Evolutionary conservation across 108 stramenopile species (phyloP).

Genomic region (Fistulifera pelliculosa): DNA sequence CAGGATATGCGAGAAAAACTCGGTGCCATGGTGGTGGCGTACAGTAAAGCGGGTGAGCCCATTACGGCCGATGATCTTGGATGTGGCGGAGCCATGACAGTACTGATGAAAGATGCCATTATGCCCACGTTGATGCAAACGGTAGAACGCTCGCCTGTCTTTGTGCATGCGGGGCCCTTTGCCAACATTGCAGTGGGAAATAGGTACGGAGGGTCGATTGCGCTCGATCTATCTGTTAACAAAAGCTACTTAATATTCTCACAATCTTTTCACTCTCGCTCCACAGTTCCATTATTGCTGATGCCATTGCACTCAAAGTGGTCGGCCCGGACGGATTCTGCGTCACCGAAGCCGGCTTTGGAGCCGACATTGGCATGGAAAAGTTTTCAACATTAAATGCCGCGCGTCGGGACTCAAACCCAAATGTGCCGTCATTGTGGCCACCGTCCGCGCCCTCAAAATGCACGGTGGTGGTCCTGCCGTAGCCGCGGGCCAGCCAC

Average conservation of each 20-base stretch:
- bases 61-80: conserved; percentile 97
- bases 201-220: background rate
- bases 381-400: conserved; percentile 99
- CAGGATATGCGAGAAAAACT: conserved; percentile 88
- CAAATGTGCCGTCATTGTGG: conserved; percentile 93
- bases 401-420: conserved; percentile 85
- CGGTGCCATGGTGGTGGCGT: conserved; percentile 91
- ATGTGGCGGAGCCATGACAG: conserved; percentile 91
- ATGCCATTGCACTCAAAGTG: conserved; percentile 86
- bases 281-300: conserved; percentile 85
- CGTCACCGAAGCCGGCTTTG: conserved; percentile 98
- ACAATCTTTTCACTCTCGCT: too few relatives aligned
- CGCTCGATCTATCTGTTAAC: too few relatives aligned
- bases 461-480: conserved; percentile 98
- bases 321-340: conserved; percentile 91
- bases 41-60: conserved; percentile 47
- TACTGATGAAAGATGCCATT: conserved; percentile 95
- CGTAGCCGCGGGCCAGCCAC: conserved; percentile 84
- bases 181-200: conserved; percentile 97
- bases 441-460: conserved; percentile 97
- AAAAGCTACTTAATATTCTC: too few relatives aligned
- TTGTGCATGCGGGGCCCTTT: conserved; percentile 98
- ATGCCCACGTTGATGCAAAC: conserved; percentile 98
- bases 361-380: conserved; percentile 32
- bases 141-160: conserved; percentile 91